Evolutionary conservation across 225 moss, liverwort and hornwort genomes (phyloP), one percentile per base, ranked within the genome.

Genomic region (Marchantia paleacea): DNA sequence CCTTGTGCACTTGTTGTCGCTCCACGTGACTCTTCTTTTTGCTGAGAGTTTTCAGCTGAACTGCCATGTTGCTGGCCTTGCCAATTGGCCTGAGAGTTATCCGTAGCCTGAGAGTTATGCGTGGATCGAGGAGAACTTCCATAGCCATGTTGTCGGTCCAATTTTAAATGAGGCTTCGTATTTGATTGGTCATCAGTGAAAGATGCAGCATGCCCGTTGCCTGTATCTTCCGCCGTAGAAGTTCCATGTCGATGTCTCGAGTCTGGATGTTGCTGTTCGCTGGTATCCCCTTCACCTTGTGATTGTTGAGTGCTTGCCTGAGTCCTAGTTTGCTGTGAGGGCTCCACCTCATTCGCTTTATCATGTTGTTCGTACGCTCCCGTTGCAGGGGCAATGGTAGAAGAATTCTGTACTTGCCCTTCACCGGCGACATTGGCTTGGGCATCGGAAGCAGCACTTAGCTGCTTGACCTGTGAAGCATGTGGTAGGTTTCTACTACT

Each of bases 191-290:
- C 79, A 54, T 71, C 70, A 70, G 53, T 69, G 29, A 54, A 67
- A n/a, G 47, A 77, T 22, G 67, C 48, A 22, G 79, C 79, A 81
- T 84, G 85, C 52, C 81, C 80, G 61, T 80, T 31, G 76, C 72
- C 69, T 77, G 85, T 80, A 52, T 90, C 89, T 22, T 76, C 80
- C 81, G 83, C 86, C 13, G 72, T 65, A 11, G 87, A 72, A 20
- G 82, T 80, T 12, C 86, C 89, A 14, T 82, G 72, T 14, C 92
- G 83, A 19, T 83, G 88, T 82, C 92, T 83, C 65, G 87, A 80
- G 80, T 92, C 90, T 62, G 87, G 85, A 19, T 54, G 69, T 70
- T 89, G 90, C 55, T 87, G 83, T 10, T 92, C 89, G 7, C 82
- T 79, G 67, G 82, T 79, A 57, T 52, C 79, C 28, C 68, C 83